Evolutionary conservation across 805 yeast genomes (phyloP), one percentile per base, ranked within the genome.

Genomic region (Candida fluviatilis): DNA sequence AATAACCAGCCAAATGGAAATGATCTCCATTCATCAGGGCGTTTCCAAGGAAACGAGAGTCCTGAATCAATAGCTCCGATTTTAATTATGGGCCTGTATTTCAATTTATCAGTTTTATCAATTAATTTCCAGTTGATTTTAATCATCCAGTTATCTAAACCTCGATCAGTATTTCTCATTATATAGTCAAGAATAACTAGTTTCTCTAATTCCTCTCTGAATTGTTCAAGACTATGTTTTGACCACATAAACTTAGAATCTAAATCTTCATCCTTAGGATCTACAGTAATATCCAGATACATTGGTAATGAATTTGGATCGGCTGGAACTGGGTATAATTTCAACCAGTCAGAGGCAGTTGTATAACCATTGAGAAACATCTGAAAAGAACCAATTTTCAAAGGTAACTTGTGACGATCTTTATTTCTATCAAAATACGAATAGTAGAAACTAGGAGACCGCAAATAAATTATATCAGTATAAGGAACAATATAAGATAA

Each of bases 1-100:
- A 78, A 82, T 18, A 83, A 58, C 91, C 91, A 83, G 0, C 90
- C 90, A 58, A 73, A 83, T 0, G 90, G 90, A 48, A 80, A 83
- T 0, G 86, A 79, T 39, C 90, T 60, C 87, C 89, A 82, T 51
- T 82, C 88, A 56, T 83, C 85, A 0, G 90, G 90, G 46, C 82
- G 87, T 50, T 83, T 82, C 88, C 88, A 83, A 4, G 91, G 90
- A 48, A 80, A 82, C 0, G 89, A 71, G 21, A 83, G 62, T 0
- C 89, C 89, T 12, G 85, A 80, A 50, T 83, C 90, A 32, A 83
- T 83, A 1, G 90, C 91, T 2, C 86, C 88, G 21, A 83, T 66
- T 36, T 64, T 69, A 11, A 83, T 42, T 1, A 29, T 39, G 0
- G 82, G 82, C 39, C n/a, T 14, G 5, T n/a, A 34, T 4, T 43